Evolutionary conservation across 2,329 filamentous ascomycete genomes (phyloP).

Genomic region (Verticillium klebahnii): DNA sequence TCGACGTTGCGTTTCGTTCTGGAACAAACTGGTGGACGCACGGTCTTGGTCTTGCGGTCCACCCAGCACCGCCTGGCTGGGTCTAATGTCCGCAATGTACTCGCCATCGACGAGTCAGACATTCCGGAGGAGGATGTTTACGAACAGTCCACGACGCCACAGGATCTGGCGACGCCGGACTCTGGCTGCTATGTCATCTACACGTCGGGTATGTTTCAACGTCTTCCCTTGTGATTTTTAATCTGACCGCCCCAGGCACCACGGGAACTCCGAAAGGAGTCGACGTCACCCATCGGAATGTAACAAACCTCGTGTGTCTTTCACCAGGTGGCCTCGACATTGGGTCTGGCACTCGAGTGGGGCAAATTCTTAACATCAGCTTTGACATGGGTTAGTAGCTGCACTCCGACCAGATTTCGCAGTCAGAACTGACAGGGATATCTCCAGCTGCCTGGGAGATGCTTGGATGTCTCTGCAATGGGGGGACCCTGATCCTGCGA

Average conservation of each 20-base stretch:
- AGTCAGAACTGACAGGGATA: neutral
- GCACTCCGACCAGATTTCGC: neutral
- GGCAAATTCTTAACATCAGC: conserved; percentile 50
- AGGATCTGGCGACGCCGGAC: conserved; percentile 23
- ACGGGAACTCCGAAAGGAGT: conserved; percentile 55
- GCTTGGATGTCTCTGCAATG: conserved; percentile 50
- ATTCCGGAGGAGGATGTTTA: neutral
- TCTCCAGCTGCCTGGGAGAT: conserved; percentile 54
- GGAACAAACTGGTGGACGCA: conserved; percentile 32
- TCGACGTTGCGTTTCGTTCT: conserved; percentile 43
- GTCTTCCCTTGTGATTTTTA: neutral
- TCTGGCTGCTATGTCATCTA: conserved; percentile 44
- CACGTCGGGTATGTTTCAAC: conserved; percentile 36
- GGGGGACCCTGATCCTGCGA: conserved; percentile 49
- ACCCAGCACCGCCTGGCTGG: conserved; percentile 1
- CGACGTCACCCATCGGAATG: conserved; percentile 49
- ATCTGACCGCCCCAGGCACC: conserved; percentile 22
- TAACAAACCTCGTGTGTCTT: conserved; percentile 47
- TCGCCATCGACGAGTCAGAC: conserved; percentile 3
- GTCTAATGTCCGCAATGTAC: neutral
- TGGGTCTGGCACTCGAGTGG: conserved; percentile 42
- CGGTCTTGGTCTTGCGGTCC: conserved; percentile 33
- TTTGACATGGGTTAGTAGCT: conserved; percentile 53
- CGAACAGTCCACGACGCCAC: neutral
- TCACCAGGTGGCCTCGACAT: conserved; percentile 48